A percentile compares a stretch with the other conserved stretches of the same genome.
phyloP scores from a whole-genome alignment of 2,329 filamentous ascomycete species.

The Trichoderma sp. region DNA sequence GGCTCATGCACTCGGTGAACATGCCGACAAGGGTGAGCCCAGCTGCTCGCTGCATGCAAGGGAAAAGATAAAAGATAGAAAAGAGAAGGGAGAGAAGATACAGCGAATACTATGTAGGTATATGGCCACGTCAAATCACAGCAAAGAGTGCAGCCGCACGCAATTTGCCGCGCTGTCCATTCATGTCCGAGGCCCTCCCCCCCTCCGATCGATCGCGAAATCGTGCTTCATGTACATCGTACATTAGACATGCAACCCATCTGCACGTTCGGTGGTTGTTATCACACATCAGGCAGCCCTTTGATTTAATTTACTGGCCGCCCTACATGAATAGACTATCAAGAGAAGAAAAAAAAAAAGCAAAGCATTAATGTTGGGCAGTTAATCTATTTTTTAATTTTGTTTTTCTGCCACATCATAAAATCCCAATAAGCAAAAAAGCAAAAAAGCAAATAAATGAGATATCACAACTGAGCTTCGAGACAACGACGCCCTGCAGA shows the following conservation, averaged over 20 bases:
- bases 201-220: slow-evolving; percentile 5
- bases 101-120: too few species aligned
- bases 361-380: not conserved
- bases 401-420: not conserved
- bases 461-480: not conserved
- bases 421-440: not conserved
- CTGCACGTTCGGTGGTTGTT: not conserved
- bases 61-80: not conserved
- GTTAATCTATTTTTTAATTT: not conserved
- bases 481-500: not conserved
- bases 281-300: slow-evolving; percentile 1
- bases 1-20: not conserved
- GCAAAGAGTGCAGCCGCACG: not conserved
- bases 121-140: not conserved
- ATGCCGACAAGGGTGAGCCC: not conserved
- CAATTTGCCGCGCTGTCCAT: not conserved
- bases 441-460: not conserved
- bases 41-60: not conserved
- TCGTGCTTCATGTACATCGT: not conserved
- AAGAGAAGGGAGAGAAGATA: not conserved
- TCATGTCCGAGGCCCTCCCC: not conserved
- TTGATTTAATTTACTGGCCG: not conserved
- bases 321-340: not conserved
- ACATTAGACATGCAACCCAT: not conserved
- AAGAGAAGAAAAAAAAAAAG: not conserved